phyloP scores from a whole-genome alignment of 805 yeast genomes.

The Yarrowia divulgata region DNA sequence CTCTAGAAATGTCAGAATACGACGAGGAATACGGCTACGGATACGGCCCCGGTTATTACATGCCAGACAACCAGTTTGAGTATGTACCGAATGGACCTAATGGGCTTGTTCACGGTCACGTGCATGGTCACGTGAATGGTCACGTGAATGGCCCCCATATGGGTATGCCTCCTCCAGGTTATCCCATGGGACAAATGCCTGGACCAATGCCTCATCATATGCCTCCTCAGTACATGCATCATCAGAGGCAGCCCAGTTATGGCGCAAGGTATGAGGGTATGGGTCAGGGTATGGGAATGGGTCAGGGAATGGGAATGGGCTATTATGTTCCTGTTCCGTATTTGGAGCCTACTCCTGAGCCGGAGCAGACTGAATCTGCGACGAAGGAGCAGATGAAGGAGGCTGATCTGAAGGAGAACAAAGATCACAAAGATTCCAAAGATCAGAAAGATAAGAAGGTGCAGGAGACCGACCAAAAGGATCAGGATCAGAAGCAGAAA shows the following conservation, averaged over 20 bases:
- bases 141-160: too few relatives aligned
- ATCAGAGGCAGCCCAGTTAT: constrained; percentile 14
- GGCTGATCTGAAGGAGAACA: neutral
- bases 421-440: too few relatives aligned
- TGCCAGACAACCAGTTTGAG: constrained; percentile 25
- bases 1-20: neutral
- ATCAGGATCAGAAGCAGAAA: too few relatives aligned
- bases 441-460: neutral
- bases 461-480: too few relatives aligned
- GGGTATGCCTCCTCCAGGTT: too few relatives aligned
- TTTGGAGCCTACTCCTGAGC: constrained; percentile 31
- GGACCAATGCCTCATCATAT: neutral
- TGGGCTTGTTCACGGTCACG: neutral
- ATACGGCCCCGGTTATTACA: neutral
- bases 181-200: too few relatives aligned
- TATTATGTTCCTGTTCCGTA: constrained; percentile 15
- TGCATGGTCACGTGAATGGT: neutral
- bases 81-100: neutral
- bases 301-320: neutral
- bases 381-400: neutral
- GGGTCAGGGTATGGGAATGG: neutral
- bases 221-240: constrained; percentile 5
- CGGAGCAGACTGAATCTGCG: neutral
- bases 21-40: constrained; percentile 6
- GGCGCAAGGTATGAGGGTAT: neutral